A percentile compares a stretch with the other conserved stretches of the same genome.
phyloP scores from a whole-genome alignment of 176 grass and related monocot species.

The Poa annua region DNA sequence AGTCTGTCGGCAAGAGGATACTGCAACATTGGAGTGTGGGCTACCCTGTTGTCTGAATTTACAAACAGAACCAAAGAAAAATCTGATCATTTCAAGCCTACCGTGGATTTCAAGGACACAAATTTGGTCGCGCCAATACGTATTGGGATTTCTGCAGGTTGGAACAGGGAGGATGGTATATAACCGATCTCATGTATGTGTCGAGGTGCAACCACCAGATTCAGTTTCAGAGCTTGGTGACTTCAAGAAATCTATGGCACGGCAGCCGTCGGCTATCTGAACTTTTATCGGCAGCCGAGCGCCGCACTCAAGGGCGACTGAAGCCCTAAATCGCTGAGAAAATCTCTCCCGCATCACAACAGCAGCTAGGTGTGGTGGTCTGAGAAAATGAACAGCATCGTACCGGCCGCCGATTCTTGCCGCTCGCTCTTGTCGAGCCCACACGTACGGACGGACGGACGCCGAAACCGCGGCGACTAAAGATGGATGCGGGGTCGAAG shows the following conservation, averaged over 20 bases:
- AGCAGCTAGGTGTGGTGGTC: background rate
- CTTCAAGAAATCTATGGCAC: background rate
- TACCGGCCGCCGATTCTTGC: background rate
- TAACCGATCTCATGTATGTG: background rate
- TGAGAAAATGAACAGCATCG: background rate
- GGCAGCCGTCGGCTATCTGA: background rate
- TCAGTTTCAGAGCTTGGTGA: background rate
- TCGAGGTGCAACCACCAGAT: background rate
- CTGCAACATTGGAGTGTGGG: background rate
- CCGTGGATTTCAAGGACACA: background rate
- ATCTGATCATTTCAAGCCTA: background rate
- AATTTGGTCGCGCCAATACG: background rate
- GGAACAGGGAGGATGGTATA: background rate
- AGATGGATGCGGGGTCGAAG: background rate
- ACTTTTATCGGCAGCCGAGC: background rate
- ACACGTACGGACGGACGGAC: too few species aligned
- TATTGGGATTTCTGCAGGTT: background rate
- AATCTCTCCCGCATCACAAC: background rate
- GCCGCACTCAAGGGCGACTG: background rate
- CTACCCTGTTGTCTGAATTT: background rate
- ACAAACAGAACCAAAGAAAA: background rate
- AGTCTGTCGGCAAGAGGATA: background rate
- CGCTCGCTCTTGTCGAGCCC: too few species aligned
- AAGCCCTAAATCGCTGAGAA: background rate
- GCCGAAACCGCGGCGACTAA: background rate